Conservation (phyloP, 2,329 filamentous ascomycete genomes). For the Podosphaera xanthii region DNA sequence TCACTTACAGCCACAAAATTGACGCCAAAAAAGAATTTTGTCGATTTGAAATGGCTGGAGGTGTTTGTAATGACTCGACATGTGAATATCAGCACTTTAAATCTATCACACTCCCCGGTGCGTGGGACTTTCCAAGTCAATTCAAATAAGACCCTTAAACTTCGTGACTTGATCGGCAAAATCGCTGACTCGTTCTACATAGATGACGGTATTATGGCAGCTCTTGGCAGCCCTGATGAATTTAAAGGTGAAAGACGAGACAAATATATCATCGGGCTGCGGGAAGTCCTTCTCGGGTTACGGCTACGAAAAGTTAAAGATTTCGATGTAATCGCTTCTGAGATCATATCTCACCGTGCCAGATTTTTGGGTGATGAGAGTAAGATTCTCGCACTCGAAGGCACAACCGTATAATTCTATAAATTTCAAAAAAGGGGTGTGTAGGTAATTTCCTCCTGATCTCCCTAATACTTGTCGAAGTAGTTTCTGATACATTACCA, state of each 20-base stretch:
- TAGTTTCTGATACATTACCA: background rate
- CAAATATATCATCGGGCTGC: constrained; percentile 38
- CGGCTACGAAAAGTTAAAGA: constrained; percentile 37
- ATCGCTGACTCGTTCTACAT: constrained; percentile 17
- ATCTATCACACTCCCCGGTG: constrained; percentile 50
- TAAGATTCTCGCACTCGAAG: constrained; percentile 35
- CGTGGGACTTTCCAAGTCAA: constrained; percentile 22
- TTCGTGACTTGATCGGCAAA: background rate
- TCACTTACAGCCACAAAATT: constrained; percentile 87
- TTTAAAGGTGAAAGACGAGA: constrained; percentile 36
- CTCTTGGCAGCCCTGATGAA: constrained; percentile 43
- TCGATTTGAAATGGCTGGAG: constrained; percentile 46
- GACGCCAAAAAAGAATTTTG: constrained; percentile 54
- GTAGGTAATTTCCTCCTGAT: background rate
- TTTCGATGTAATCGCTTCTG: constrained; percentile 41
- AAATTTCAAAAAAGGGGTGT: background rate
- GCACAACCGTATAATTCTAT: constrained; percentile 8
- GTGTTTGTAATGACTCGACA: constrained; percentile 45
- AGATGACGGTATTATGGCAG: constrained; percentile 55
- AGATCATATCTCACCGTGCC: constrained; percentile 43
- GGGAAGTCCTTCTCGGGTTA: constrained; percentile 34
- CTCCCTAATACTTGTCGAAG: background rate
- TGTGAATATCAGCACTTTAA: constrained; percentile 69
- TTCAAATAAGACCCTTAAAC: background rate
- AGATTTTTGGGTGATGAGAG: constrained; percentile 40